Evolutionary conservation across 345 rosid species (phyloP).

Genomic region (Linum usitatissimum): DNA sequence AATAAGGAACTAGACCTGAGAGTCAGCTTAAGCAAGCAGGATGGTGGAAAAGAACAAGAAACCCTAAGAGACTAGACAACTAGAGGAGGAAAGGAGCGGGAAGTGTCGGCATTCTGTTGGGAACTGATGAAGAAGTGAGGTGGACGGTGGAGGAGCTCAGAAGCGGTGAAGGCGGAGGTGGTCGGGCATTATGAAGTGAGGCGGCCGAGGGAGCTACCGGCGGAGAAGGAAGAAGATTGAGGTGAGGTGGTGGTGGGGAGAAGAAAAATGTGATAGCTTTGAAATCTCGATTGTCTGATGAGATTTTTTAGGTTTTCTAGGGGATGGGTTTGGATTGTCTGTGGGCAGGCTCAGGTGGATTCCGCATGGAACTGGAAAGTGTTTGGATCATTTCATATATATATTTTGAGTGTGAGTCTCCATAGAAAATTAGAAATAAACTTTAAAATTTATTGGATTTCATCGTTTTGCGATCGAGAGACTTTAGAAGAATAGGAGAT

Average conservation of each 20-base stretch:
- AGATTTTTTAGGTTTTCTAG: constrained; percentile 12
- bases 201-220: neutral
- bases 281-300: constrained; percentile 13
- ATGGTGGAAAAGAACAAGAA: neutral
- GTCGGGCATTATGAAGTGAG: neutral
- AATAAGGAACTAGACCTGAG: neutral
- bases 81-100: neutral
- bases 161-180: neutral
- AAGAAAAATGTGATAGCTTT: neutral
- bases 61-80: neutral
- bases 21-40: neutral
- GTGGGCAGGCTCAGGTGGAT: constrained; percentile 15
- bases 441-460: too few species aligned
- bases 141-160: neutral
- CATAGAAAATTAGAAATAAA: too few species aligned
- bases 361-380: too few species aligned
- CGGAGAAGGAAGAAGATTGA: constrained; percentile 2
- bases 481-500: too few species aligned
- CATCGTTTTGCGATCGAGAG: too few species aligned
- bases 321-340: constrained; percentile 10
- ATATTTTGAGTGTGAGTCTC: too few species aligned
- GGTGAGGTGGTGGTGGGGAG: neutral
- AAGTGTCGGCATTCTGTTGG: neutral
- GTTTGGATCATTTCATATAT: too few species aligned
- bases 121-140: neutral